Base-by-base conservation (phyloP, 2,329 filamentous ascomycete species). In the Clarireedia sp. region DNA sequence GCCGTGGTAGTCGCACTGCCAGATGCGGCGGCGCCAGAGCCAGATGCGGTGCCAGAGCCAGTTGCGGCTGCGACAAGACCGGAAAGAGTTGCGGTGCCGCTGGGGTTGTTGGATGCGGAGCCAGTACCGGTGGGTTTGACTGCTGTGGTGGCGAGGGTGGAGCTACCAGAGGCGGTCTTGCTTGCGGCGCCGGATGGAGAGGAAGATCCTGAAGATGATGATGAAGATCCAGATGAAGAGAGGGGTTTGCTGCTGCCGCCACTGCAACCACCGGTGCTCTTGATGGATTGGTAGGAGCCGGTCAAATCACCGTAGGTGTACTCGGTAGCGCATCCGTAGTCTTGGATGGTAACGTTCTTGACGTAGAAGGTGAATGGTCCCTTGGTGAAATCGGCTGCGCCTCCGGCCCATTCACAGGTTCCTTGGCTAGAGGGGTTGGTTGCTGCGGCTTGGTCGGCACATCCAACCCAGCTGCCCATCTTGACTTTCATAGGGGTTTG, bases 401-500 rank as follows among this genome's bases (percentile, higher is more conserved):
- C 85, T 48, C 85, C 84, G 46, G 85, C 84, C 86, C 85, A 89
- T 54, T 80, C 67, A 56, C 85, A 76, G 23, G 82, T 86, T 48
- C 85, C 83, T 58, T 72, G 58, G n/a, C 75, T 69, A 38, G 74
- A 68, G 55, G 72, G 69, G 4, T 72, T 69, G 52, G 74, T 71
- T 54, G 74, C 73, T 21, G 72, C 77, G 23, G 63, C 63, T 29
- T 8, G 2, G 48, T 16, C 19, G 12, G 29, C 38, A 51, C 66
- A 68, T 52, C 64, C 69, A 45, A 77, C 70, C 75, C 78, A 82
- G 60, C 78, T 77, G 50, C 83, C 81, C 49, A 86, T 72, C 73
- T 83, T 83, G 63, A 86, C 67, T 54, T 79, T 78, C 78, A 85
- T 85, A 9, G 86, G 86, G 0, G 83, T 86, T 71, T 89, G 86